Evolutionary conservation across 2,329 filamentous ascomycete genomes (phyloP).

Genomic region (Fusarium nanum): DNA sequence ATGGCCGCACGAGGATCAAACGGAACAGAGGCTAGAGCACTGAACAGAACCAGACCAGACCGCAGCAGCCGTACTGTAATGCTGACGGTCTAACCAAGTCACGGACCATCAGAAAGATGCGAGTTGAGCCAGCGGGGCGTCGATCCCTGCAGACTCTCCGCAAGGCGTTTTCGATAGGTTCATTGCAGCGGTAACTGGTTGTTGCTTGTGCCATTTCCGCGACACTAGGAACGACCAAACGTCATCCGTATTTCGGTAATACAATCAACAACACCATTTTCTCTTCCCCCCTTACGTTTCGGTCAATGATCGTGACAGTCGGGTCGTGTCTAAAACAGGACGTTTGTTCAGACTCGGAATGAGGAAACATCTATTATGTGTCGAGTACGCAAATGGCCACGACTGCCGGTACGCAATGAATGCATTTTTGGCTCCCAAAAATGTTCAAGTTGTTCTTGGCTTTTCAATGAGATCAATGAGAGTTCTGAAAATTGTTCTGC

Average conservation of each 20-base stretch:
- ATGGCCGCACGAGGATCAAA: conserved; percentile 30
- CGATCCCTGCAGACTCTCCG: conserved; percentile 44
- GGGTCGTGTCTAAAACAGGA: conserved; percentile 3
- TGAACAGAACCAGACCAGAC: conserved; percentile 3
- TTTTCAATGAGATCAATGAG: conserved; percentile 23
- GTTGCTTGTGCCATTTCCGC: conserved; percentile 33
- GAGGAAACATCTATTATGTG: conserved; percentile 13
- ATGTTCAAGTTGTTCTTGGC: conserved; percentile 13
- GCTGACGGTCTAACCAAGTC: conserved; percentile 29
- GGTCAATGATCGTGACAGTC: conserved; percentile 21
- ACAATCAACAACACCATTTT: conserved; percentile 30
- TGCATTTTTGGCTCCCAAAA: conserved; percentile 24
- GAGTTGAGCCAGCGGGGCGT: conserved; percentile 14
- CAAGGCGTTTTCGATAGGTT: conserved; percentile 51
- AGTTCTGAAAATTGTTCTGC: conserved; percentile 38
- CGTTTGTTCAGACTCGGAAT: conserved; percentile 14
- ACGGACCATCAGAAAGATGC: conserved; percentile 29
- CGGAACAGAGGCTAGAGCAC: conserved; percentile 11
- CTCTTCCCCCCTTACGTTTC: conserved; percentile 21
- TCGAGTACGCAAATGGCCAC: conserved; percentile 32
- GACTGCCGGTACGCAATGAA: conserved; percentile 40
- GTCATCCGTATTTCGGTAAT: conserved; percentile 24
- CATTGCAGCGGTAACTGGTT: conserved; percentile 40
- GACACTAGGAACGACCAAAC: conserved; percentile 30
- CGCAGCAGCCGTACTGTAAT: conserved; percentile 9